Base-by-base conservation (phyloP, 1,284 basidiomycete genomes). In the Boletus smithii region DNA sequence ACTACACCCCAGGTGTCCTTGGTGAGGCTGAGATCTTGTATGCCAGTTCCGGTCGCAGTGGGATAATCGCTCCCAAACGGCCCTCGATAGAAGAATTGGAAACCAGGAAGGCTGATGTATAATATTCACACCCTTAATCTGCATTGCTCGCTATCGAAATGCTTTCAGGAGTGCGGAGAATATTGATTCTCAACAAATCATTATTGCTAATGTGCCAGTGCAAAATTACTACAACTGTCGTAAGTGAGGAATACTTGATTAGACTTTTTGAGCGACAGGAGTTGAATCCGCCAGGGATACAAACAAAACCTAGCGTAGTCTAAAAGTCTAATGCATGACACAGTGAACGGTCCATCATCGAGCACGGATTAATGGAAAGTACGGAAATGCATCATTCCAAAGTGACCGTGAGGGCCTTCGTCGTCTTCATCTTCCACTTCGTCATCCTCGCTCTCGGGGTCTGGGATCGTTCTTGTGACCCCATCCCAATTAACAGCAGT, bases 21-120 rank as follows among this genome's bases (percentile, higher is more conserved):
- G 77, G 75, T 18, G 75, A 79, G 56, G 68, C 81, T 9, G 86
- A 89, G 67, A 73, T 86, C 46, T 68, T 80, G 59, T 85, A 85
- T 59, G 82, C 75, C 49, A 85, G 84, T 61, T 77, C 81, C 4
- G 81, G 80, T 17, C 68, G 71, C 43, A 71, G 71, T 40, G 65
- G 64, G 26, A 56, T 55, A 22, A 14, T 53, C 14, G 64, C 62
- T 26, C 63, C 67, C 27, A 67, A 54, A 46, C 64, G 65, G 10
- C 62, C 42, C 0, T 51, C 60, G 30, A 46, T 51, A 49, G 63
- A 53, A 38, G 64, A 56, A 33, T 17, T 47, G 47, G 48, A 53
- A 34, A 31, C 27, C 20, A 53, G 29, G 45, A 53, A 50, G 52
- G 37, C 45, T 30, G 57, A 42, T 61, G 57, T 67, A 67, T 67